These are phyloP conservation scores for Plasmopara halstedii DNA, from an alignment of 352 stramenopile genomes.

Conservation along the genomic window DNA sequence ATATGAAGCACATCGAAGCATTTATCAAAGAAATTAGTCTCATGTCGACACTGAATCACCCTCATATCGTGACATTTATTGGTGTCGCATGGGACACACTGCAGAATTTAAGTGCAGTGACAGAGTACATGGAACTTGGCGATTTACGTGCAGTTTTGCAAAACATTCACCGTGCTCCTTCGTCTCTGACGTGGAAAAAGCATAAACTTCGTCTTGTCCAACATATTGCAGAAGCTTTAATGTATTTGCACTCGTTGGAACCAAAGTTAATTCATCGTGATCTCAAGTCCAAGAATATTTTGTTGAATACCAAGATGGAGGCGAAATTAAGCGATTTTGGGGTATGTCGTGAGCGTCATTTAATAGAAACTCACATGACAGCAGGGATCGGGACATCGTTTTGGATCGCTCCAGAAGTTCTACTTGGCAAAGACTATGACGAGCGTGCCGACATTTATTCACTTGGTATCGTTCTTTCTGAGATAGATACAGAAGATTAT, in stretches of 20 bases:
- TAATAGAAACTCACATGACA: slow-evolving; percentile 63
- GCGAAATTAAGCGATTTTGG: slow-evolving; percentile 78
- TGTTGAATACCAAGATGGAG: slow-evolving; percentile 55
- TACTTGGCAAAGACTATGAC: slow-evolving; percentile 49
- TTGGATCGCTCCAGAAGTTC: slow-evolving; percentile 64
- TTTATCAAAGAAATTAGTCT: slow-evolving; percentile 68
- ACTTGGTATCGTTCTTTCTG: slow-evolving; percentile 38
- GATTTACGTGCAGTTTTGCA: slow-evolving; percentile 57
- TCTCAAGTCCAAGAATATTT: too few species aligned
- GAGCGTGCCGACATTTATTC: slow-evolving; percentile 54
- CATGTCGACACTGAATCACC: slow-evolving; percentile 47
- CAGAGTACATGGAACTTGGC: slow-evolving; percentile 67
- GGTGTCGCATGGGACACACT: slow-evolving; percentile 58
- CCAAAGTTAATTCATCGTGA: slow-evolving; percentile 65
- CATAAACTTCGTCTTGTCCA: slow-evolving; percentile 48
- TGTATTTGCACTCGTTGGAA: slow-evolving; percentile 59
- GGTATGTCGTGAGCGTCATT: slow-evolving; percentile 47
- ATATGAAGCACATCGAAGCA: slow-evolving; percentile 48
- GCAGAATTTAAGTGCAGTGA: slow-evolving; percentile 46
- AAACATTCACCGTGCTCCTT: slow-evolving; percentile 37
- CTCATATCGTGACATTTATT: slow-evolving; percentile 60
- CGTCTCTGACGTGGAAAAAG: slow-evolving; percentile 32
- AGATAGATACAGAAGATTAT: slow-evolving; percentile 56
- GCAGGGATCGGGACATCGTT: slow-evolving; percentile 58
- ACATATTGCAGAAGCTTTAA: slow-evolving; percentile 52